A percentile compares a stretch with the other conserved stretches of the same genome.
Evolutionary conservation across 139 green algal genomes (phyloP).

Genomic region (Asterochloris sp.): DNA sequence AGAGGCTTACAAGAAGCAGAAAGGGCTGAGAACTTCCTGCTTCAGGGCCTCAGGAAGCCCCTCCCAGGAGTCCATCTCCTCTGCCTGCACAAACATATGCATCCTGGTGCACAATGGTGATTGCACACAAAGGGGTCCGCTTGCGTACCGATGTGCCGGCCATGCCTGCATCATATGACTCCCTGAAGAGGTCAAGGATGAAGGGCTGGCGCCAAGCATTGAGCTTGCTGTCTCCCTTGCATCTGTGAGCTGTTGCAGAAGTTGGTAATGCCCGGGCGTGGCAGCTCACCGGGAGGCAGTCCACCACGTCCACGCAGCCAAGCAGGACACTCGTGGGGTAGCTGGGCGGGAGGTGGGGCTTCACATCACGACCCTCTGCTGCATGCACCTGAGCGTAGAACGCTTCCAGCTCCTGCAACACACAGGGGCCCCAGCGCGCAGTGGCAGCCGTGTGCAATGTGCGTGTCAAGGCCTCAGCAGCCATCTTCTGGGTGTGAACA

Average conservation of each 20-base stretch:
- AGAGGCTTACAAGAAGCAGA: too few relatives aligned
- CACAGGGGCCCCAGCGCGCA: too few relatives aligned
- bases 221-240: not conserved
- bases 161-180: too few relatives aligned
- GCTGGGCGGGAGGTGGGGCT: conserved; percentile 22
- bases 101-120: not conserved
- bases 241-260: not conserved
- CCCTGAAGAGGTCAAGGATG: too few relatives aligned
- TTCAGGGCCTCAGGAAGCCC: not conserved
- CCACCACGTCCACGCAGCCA: conserved; percentile 54
- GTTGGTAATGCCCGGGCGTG: too few relatives aligned
- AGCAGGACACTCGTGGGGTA: conserved; percentile 50
- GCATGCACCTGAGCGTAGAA: conserved; percentile 40
- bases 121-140: not conserved
- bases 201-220: not conserved
- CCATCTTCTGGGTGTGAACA: too few relatives aligned
- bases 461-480: too few relatives aligned
- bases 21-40: too few relatives aligned
- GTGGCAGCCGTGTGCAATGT: too few relatives aligned
- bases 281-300: conserved; percentile 26
- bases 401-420: conserved; percentile 35
- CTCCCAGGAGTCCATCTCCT: conserved; percentile 6
- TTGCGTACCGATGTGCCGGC: too few relatives aligned
- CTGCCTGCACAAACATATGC: not conserved
- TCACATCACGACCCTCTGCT: conserved; percentile 13